A percentile compares a stretch with the other conserved stretches of the same genome.
These are phyloP conservation scores for Colletotrichum neosansevieriae DNA, from an alignment of 2,329 filamentous ascomycete genomes.

Conservation along the genomic window DNA sequence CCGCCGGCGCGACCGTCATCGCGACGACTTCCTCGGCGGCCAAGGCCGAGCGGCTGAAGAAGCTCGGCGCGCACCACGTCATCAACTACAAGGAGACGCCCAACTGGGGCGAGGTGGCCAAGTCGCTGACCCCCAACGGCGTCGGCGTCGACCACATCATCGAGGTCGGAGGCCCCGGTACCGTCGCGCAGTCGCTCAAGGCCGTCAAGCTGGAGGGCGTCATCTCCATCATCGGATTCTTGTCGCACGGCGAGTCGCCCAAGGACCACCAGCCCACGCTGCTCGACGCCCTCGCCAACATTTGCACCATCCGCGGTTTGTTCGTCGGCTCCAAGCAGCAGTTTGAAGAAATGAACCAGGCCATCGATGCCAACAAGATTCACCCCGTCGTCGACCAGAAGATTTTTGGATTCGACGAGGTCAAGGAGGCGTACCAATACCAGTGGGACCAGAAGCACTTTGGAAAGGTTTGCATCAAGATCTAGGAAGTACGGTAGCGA, in stretches of 20 bases:
- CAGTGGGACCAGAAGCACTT: conserved; percentile 36
- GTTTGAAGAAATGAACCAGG: conserved; percentile 38
- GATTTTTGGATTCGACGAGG: conserved; percentile 37
- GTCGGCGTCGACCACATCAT: conserved; percentile 61
- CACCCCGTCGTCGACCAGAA: conserved; percentile 30
- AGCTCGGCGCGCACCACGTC: conserved; percentile 62
- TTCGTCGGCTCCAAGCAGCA: conserved; percentile 38
- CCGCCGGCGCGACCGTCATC: conserved; percentile 61
- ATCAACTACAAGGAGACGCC: conserved; percentile 62
- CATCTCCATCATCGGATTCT: conserved; percentile 54
- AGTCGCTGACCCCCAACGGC: conserved; percentile 55
- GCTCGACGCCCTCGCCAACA: conserved; percentile 36
- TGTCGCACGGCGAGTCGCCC: conserved; percentile 22
- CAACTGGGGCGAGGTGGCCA: conserved; percentile 60
- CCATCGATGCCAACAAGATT: conserved; percentile 37
- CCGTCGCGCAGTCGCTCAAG: conserved; percentile 58
- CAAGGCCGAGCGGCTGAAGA: conserved; percentile 58
- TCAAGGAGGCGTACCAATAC: conserved; percentile 38
- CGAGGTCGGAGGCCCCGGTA: conserved; percentile 60
- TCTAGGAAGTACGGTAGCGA: not conserved
- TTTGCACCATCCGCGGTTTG: conserved; percentile 35
- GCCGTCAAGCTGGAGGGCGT: conserved; percentile 60
- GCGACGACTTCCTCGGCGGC: conserved; percentile 60
- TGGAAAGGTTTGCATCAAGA: conserved; percentile 37
- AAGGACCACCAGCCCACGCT: conserved; percentile 28